Evolutionary conservation across 139 green algal genomes (phyloP).

Genomic region (Coccomyxa sp.): DNA sequence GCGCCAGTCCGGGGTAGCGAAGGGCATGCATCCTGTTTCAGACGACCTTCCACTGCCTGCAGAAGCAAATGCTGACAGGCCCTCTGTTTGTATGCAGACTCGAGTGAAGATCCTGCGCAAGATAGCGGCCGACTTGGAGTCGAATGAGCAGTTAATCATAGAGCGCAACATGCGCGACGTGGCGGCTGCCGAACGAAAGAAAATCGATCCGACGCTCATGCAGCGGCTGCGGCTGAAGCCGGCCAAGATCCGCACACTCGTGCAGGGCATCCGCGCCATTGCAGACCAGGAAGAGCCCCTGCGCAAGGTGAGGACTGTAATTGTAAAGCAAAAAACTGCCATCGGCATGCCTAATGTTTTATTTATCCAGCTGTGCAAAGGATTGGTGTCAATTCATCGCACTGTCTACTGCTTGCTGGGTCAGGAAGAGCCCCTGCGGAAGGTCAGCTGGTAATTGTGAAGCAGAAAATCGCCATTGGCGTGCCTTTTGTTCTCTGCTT

Average conservation of each 20-base stretch:
- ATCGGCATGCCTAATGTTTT: no score
- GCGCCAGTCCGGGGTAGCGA: no score
- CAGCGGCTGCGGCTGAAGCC: conserved; percentile 92
- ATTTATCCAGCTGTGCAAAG: no score
- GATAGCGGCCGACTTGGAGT: conserved; percentile 78
- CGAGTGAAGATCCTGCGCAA: conserved; percentile 56
- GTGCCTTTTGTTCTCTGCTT: no score
- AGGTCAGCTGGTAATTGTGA: not conserved
- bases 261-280: conserved; percentile 78
- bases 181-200: conserved; percentile 25
- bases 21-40: no score
- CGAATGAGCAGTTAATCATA: conserved; percentile 72
- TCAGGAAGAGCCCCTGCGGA: conserved; percentile 80
- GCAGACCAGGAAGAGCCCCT: conserved; percentile 80
- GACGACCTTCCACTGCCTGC: no score
- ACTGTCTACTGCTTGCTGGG: no score
- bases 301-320: conserved; percentile 22
- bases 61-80: no score
- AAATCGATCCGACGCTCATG: conserved; percentile 73
- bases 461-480: not conserved
- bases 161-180: conserved; percentile 77
- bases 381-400: no score
- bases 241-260: conserved; percentile 86
- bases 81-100: not conserved
- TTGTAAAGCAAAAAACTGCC: not conserved